A percentile compares a stretch with the other conserved stretches of the same genome.
Evolutionary conservation across 768 basidiomycete species (phyloP).

Genomic region (Serpula lacrymans): DNA sequence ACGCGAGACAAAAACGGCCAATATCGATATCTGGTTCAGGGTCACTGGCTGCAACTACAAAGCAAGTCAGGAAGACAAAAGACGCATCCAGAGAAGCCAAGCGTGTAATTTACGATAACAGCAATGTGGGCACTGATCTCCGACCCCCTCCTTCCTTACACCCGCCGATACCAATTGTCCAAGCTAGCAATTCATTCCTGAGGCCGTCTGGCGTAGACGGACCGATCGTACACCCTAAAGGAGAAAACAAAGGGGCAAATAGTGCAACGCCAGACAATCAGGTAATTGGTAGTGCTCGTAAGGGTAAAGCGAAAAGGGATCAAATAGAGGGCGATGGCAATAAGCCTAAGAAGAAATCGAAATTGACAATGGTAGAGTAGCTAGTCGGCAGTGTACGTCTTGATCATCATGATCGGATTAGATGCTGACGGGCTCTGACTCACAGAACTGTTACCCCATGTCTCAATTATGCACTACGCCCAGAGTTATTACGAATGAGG

Average conservation of each 20-base stretch:
- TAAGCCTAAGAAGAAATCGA: slow-evolving; percentile 23
- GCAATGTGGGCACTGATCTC: slow-evolving; percentile 49
- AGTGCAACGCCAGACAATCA: slow-evolving; percentile 3
- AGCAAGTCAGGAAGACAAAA: slow-evolving; percentile 19
- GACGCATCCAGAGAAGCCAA: slow-evolving; percentile 37
- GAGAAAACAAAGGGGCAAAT: slow-evolving; percentile 1
- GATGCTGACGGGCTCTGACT: too few species aligned
- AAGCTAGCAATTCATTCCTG: slow-evolving; percentile 33
- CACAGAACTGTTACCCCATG: too few species aligned
- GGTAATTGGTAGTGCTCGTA: slow-evolving; percentile 6
- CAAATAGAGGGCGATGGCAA: slow-evolving; percentile 15
- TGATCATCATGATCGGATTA: too few species aligned
- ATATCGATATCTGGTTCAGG: slow-evolving; percentile 21
- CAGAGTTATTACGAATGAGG: too few species aligned
- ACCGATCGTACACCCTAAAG: slow-evolving; percentile 23
- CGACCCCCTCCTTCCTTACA: slow-evolving; percentile 24
- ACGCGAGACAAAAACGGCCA: slow-evolving; percentile 2
- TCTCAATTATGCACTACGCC: too few species aligned
- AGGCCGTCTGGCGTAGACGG: slow-evolving; percentile 60
- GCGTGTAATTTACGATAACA: slow-evolving; percentile 43
- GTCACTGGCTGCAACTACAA: slow-evolving; percentile 13
- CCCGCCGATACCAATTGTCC: slow-evolving; percentile 5
- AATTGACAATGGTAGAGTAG: slow-evolving; percentile 21
- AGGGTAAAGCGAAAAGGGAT: slow-evolving; percentile 19
- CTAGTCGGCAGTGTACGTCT: slow-evolving; percentile 14